These are phyloP conservation scores for Plasmodium fragile DNA, from an alignment of 169 alveolate species.

Conservation along the genomic window DNA sequence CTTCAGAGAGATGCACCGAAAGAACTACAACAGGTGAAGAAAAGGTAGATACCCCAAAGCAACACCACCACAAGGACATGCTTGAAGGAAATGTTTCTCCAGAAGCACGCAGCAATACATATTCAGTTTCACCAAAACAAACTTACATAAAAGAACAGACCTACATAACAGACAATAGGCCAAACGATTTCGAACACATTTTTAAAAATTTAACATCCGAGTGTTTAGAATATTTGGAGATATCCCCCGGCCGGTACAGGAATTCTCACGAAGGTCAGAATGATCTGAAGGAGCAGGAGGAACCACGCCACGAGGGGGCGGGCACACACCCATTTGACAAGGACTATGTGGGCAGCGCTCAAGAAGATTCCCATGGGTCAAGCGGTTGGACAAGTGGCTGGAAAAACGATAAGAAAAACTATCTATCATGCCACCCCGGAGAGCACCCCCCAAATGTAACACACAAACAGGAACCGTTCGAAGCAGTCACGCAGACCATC, in stretches of 20 bases:
- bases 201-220: constrained; percentile 64
- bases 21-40: neutral
- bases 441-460: neutral
- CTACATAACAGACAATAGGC: neutral
- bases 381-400: neutral
- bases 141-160: neutral
- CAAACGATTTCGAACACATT: constrained; percentile 17
- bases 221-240: constrained; percentile 59
- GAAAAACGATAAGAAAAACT: neutral
- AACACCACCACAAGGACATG: neutral
- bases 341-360: neutral
- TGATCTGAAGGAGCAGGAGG: neutral
- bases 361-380: neutral
- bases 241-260: constrained; percentile 7
- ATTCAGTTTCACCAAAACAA: neutral
- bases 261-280: neutral
- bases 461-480: neutral
- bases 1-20: neutral
- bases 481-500: neutral
- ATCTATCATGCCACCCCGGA: neutral
- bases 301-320: neutral
- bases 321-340: neutral
- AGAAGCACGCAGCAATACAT: neutral
- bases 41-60: neutral
- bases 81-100: neutral